These are phyloP conservation scores for Cryptococcus sp. DNA, from an alignment of 1,284 basidiomycete species.

Conservation along the genomic window DNA sequence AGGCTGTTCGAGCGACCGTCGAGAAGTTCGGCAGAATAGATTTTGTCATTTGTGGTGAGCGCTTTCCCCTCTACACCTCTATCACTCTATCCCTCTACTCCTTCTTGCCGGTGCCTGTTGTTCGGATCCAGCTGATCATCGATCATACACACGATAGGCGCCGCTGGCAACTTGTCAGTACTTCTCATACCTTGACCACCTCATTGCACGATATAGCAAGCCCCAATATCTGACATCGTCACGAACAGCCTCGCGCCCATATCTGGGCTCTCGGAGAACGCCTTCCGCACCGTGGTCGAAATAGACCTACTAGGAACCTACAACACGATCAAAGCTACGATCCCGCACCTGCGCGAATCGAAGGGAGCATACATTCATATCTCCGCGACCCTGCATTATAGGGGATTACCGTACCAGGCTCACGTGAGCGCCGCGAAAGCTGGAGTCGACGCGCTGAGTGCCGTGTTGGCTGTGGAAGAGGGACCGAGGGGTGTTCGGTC, in stretches of 20 bases:
- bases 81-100: neutral
- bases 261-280: conserved; percentile 76
- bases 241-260: conserved; percentile 67
- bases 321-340: conserved; percentile 90
- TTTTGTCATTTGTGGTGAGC: conserved; percentile 85
- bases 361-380: conserved; percentile 88
- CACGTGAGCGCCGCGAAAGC: conserved; percentile 96
- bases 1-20: conserved; percentile 74
- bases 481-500: conserved; percentile 91
- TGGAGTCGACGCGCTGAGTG: conserved; percentile 82
- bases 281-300: conserved; percentile 88
- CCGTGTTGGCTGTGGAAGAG: conserved; percentile 87
- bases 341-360: conserved; percentile 68
- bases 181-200: neutral
- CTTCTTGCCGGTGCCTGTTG: neutral
- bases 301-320: conserved; percentile 93
- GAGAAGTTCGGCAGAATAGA: conserved; percentile 84
- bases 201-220: neutral
- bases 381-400: conserved; percentile 86
- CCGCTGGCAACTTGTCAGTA: conserved; percentile 75
- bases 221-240: neutral
- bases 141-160: conserved; percentile 58
- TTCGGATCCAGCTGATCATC: neutral
- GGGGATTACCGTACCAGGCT: conserved; percentile 86
- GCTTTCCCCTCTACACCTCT: neutral